Base-by-base conservation (phyloP, 1,139 yeast genomes). In the Yamadazyma pseudoaaseri region DNA sequence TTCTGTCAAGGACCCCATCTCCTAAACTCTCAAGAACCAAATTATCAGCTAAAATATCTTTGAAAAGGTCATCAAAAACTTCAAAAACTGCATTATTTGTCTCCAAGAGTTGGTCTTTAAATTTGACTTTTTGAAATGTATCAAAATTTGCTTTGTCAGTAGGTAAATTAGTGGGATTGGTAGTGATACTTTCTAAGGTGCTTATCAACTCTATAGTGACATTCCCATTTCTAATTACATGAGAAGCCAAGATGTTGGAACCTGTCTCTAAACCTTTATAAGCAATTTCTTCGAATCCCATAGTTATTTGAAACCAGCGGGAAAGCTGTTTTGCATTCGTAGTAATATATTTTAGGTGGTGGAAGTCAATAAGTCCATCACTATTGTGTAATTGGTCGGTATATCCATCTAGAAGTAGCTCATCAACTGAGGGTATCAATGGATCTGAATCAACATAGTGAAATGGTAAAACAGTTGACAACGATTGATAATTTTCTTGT, bases 271-370 rank as follows among this genome's bases (percentile, higher is more conserved):
- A 65, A 1, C 86, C 87, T 41, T 58, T 68, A 47, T 70, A 76
- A 1, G 89, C 94, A 30, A 81, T 54, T 29, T 72, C 76, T 18
- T 62, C 47, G 52, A 86, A 86, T 0, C 94, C 95, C 64, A 79
- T 72, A 3, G 74, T 57, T 11, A 68, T 48, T 32, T 75, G 68
- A 38, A 80, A 74, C 49, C 68, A 74, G 18, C 60, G 55, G 0
- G 94, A 80, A 37, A 78, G 66, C 43, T 77, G 77, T 42, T 76
- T 79, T 16, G 94, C 86, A 45, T 84, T 84, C 7, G 86, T 73
- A 20, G 64, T 51, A 28, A 56, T 51, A 17, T 62, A 41, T 35
- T 58, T 63, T 11, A 65, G 39, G 3, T 61, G 56, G 42, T 60
- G 64, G 42, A 64, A 64, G 18, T 47, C 52, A 7, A 57, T 22